Percentiles rank a stretch among this genome's conserved stretches.
These are phyloP conservation scores for Rhynchospora pubera DNA, from an alignment of 176 grass and related monocot genomes.

Conservation along the genomic window DNA sequence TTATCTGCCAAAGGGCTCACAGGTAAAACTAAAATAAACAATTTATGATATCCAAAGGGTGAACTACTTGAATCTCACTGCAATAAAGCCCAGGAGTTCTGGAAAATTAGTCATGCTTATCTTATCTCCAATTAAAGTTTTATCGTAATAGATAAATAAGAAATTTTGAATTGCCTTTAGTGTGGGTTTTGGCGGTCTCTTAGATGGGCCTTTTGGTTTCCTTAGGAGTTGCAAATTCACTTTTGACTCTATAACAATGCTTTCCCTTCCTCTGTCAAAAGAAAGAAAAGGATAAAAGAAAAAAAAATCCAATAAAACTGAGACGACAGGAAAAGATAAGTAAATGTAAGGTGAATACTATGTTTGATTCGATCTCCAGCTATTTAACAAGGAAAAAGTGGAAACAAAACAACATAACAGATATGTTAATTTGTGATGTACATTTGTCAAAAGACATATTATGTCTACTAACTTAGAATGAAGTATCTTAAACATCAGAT, in stretches of 20 bases:
- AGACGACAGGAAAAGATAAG: background rate
- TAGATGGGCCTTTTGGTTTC: slow-evolving; percentile 37
- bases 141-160: background rate
- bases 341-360: background rate
- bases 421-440: background rate
- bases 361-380: background rate
- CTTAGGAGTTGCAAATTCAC: slow-evolving; percentile 38
- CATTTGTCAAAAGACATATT: background rate
- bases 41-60: background rate
- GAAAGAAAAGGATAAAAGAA: slow-evolving; percentile 11
- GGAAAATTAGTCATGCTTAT: background rate
- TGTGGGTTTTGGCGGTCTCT: slow-evolving; percentile 47
- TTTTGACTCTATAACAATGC: slow-evolving; percentile 54
- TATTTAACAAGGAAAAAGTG: background rate
- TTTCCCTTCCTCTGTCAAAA: slow-evolving; percentile 76
- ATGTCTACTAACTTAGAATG: background rate
- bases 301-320: slow-evolving; percentile 8
- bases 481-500: background rate
- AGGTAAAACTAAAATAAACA: background rate
- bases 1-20: background rate
- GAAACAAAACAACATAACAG: background rate
- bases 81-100: too few species aligned
- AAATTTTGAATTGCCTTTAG: slow-evolving; percentile 11
- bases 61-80: background rate
- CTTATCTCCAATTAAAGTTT: background rate